phyloP scores from a whole-genome alignment of 1,284 basidiomycete genomes.

The Ustilago vetiveriae region DNA sequence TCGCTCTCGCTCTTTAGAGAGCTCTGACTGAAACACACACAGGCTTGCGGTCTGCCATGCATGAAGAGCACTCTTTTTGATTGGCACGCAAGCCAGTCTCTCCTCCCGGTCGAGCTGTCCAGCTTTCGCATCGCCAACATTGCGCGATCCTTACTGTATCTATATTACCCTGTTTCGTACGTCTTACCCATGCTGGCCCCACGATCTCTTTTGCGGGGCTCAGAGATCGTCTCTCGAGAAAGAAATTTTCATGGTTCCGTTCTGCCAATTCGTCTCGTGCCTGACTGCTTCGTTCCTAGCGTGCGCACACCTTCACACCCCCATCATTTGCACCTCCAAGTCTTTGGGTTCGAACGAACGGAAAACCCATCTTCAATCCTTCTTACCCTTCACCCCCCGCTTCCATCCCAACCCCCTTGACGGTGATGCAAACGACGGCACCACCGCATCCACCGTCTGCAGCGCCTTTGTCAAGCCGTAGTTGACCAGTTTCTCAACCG shows the following conservation, averaged over 20 bases:
- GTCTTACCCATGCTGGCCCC: slow-evolving; percentile 29
- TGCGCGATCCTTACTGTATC: too few species aligned
- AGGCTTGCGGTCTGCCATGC: slow-evolving; percentile 20
- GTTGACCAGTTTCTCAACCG: slow-evolving; percentile 4
- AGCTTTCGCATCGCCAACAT: not conserved
- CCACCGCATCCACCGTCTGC: slow-evolving; percentile 8
- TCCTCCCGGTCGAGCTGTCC: not conserved
- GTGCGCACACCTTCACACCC: too few species aligned
- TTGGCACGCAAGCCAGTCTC: slow-evolving; percentile 13
- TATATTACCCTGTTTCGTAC: slow-evolving; percentile 6
- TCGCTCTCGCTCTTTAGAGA: slow-evolving; percentile 20
- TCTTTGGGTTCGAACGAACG: too few species aligned
- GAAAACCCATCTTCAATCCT: slow-evolving; percentile 11
- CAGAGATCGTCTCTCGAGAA: slow-evolving; percentile 12
- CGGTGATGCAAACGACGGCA: slow-evolving; percentile 5
- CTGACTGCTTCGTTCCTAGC: not conserved
- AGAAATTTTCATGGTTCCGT: too few species aligned
- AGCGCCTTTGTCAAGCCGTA: slow-evolving; percentile 9
- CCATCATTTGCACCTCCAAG: too few species aligned
- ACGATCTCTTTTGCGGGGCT: slow-evolving; percentile 19
- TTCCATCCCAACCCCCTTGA: slow-evolving; percentile 4
- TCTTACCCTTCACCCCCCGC: slow-evolving; percentile 12
- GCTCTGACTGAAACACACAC: too few species aligned
- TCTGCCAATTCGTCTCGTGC: too few species aligned
- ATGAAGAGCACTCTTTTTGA: not conserved